These are phyloP conservation scores for Mycocentrospora acerina DNA, from an alignment of 2,329 filamentous ascomycete genomes.

Conservation along the genomic window DNA sequence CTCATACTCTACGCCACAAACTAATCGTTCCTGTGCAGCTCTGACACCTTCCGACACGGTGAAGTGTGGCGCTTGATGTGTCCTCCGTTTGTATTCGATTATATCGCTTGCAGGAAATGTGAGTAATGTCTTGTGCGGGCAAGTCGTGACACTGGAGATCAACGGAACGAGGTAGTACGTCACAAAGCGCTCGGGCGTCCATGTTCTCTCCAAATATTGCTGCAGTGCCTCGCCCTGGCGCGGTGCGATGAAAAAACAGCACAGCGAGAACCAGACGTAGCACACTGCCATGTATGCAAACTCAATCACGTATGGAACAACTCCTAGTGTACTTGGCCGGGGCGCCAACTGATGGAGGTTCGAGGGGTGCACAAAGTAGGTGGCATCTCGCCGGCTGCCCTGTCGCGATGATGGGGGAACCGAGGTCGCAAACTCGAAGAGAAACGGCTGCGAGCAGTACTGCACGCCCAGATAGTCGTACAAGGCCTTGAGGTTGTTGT, in stretches of 20 bases:
- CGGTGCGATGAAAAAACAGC: constrained; percentile 53
- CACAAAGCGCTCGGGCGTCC: constrained; percentile 51
- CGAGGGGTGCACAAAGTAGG: constrained; percentile 57
- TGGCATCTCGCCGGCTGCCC: constrained; percentile 10
- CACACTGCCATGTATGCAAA: constrained; percentile 50
- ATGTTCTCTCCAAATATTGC: constrained; percentile 54
- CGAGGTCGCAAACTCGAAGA: constrained; percentile 53
- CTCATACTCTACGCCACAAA: constrained; percentile 45
- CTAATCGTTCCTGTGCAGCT: constrained; percentile 52
- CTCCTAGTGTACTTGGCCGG: constrained; percentile 39
- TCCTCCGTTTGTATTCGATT: constrained; percentile 52
- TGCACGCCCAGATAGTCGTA: constrained; percentile 57
- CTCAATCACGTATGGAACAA: constrained; percentile 48
- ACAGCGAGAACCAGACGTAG: constrained; percentile 57
- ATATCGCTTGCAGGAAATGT: constrained; percentile 57
- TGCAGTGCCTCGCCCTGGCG: constrained; percentile 48
- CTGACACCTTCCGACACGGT: constrained; percentile 54
- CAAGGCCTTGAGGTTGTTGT: constrained; percentile 57
- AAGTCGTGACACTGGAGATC: constrained; percentile 58
- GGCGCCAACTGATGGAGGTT: constrained; percentile 55
- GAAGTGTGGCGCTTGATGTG: constrained; percentile 54
- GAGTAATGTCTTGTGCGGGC: constrained; percentile 54
- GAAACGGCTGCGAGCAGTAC: constrained; percentile 54
- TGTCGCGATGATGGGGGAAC: constrained; percentile 6
- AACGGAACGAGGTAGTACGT: constrained; percentile 57